A percentile compares a stretch with the other conserved stretches of the same genome.
Evolutionary conservation across 2,329 filamentous ascomycete genomes (phyloP).

Genomic region (Trichoderma afroharzianum): DNA sequence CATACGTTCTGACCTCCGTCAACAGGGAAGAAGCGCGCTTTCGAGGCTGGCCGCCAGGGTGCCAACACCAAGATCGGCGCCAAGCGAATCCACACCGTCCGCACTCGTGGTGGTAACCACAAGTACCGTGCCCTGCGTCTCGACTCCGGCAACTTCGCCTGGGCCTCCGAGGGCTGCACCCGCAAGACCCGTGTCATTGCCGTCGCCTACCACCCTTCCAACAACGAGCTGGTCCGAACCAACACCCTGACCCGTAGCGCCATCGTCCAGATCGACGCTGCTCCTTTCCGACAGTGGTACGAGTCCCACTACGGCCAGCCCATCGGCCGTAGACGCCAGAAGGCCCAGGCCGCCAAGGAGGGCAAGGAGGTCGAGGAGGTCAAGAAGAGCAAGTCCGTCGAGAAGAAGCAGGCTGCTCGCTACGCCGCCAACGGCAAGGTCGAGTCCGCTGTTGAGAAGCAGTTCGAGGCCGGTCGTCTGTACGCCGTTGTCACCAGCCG

Average conservation of each 20-base stretch:
- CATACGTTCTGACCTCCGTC: slow-evolving; percentile 73
- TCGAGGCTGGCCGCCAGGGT: slow-evolving; percentile 99
- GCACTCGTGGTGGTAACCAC: slow-evolving; percentile 96
- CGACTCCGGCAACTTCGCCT: slow-evolving; percentile 98
- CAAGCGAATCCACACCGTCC: slow-evolving; percentile 95
- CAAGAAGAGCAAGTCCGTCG: slow-evolving; percentile 93
- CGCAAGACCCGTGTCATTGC: slow-evolving; percentile 99
- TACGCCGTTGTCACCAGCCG: slow-evolving; percentile 90
- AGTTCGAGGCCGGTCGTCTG: slow-evolving; percentile 98
- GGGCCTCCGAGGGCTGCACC: slow-evolving; percentile 95
- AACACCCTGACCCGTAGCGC: slow-evolving; percentile 99
- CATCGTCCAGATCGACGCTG: slow-evolving; percentile 97
- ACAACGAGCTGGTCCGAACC: slow-evolving; percentile 99
- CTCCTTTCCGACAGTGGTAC: slow-evolving; percentile 99
- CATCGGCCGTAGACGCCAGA: slow-evolving; percentile 87
- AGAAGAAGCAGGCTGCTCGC: slow-evolving; percentile 94
- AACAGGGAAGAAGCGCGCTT: slow-evolving; percentile 92
- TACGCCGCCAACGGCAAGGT: slow-evolving; percentile 85
- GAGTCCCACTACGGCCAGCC: slow-evolving; percentile 97
- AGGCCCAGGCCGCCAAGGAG: slow-evolving; percentile 61
- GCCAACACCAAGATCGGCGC: slow-evolving; percentile 98
- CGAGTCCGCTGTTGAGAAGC: slow-evolving; percentile 86
- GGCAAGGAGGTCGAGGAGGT: slow-evolving; percentile 63
- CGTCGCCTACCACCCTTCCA: slow-evolving; percentile 98
- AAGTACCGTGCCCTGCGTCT: slow-evolving; percentile 99